Evolutionary conservation across 257 asterid species (phyloP), one percentile per base, ranked within the genome.

Genomic region (Ballota nigra): DNA sequence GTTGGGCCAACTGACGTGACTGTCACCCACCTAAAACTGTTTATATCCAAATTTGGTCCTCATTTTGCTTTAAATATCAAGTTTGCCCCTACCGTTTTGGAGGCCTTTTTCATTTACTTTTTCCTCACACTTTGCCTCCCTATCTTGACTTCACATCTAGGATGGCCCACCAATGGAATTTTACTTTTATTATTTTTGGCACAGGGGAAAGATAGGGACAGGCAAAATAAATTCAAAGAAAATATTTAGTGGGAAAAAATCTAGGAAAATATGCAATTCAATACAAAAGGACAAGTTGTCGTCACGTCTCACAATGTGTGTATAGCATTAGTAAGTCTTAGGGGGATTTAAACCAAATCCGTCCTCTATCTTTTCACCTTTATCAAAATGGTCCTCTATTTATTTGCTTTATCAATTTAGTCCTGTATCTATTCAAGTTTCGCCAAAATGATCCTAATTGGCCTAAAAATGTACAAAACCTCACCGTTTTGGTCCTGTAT

Each of bases 1-100:
- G 82, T 53, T 16, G 57, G 70, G 67, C 82, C 79, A 68, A 78
- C 75, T 68, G 79, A 78, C 70, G 79, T 63, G 82, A 73, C 79
- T 78, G 83, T 69, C 79, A 78, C 83, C 82, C 74, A 78, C 83
- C 77, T 74, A 62, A 5, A 55, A 22, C 55, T 41, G 23, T 56
- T 53, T 33, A 63, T 71, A 1, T 1, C 76, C 10, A 7, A 36
- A 60, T 55, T 16, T 40, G 73, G 62, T 68, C 82, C 45, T 62
- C 16, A 0, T 31, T 68, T 69, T 73, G 18, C 53, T 63, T 23
- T 18, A 24, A 78, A 73, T 78, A 22, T 23, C 79, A 60, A 3
- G 7, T 59, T 51, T 72, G 47, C 68, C 82, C 73, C 67, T 28
- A 12, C 10, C 10, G 20, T 29, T 49, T 49, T 20, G 29, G 24